These are phyloP conservation scores for Microdochium nivale DNA, from an alignment of 2,329 filamentous ascomycete species.

Conservation along the genomic window DNA sequence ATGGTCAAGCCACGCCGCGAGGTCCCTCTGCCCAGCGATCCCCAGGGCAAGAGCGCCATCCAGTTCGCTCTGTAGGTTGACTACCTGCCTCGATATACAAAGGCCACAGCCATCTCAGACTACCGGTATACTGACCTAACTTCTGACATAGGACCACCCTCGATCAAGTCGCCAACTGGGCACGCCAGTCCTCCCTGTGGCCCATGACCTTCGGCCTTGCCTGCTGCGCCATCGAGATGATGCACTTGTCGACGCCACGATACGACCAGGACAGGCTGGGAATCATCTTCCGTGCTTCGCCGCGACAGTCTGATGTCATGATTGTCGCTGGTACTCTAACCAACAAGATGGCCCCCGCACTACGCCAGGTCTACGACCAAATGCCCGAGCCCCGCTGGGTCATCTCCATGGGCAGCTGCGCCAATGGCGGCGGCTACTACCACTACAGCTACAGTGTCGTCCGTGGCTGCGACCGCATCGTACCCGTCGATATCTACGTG, in stretches of 20 bases:
- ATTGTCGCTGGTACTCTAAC: conserved; percentile 88
- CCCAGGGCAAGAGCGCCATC: conserved; percentile 68
- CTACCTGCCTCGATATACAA: background rate
- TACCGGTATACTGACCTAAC: conserved; percentile 1
- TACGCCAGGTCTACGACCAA: conserved; percentile 89
- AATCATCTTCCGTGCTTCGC: conserved; percentile 85
- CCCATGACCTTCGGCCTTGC: conserved; percentile 83
- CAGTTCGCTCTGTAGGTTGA: conserved; percentile 76
- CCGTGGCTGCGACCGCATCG: conserved; percentile 66
- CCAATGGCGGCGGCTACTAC: conserved; percentile 80
- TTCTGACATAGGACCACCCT: conserved; percentile 54
- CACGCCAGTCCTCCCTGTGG: conserved; percentile 76
- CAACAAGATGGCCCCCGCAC: conserved; percentile 91
- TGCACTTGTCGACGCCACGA: conserved; percentile 79
- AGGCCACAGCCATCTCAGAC: conserved; percentile 5
- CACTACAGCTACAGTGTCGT: conserved; percentile 78
- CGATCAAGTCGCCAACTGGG: conserved; percentile 77
- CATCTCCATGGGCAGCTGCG: conserved; percentile 73
- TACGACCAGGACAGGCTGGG: conserved; percentile 86
- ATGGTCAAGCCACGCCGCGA: conserved; percentile 54
- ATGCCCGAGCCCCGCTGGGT: conserved; percentile 92
- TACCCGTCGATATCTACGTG: conserved; percentile 74
- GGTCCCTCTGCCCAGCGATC: conserved; percentile 70
- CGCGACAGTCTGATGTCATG: conserved; percentile 85
- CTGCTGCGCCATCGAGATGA: conserved; percentile 89